Evolutionary conservation across 148 eudicot genomes (phyloP), one percentile per base, ranked within the genome.

Genomic region (Rhododendron kiyosumense): DNA sequence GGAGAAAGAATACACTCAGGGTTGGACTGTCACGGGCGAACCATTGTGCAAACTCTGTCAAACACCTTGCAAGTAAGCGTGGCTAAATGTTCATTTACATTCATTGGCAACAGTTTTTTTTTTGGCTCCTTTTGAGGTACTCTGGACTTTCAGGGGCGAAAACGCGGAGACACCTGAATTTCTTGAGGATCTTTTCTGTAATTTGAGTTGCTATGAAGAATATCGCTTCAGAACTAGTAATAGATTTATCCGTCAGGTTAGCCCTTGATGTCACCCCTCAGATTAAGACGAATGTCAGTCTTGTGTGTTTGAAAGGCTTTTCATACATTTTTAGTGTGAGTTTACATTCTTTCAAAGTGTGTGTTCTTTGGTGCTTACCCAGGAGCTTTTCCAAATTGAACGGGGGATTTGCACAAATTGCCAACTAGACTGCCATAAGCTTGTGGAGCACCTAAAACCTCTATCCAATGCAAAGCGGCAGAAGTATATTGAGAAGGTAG

Each of bases 11-110:
- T 90, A 93, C 76, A 36, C 87, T 57, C 99, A 95, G 86, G 96
- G 88, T 78, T 94, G 98, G 98, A 90, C 95, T 36, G 87, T 87
- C 45, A 86, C 69, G 51, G 92, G 90, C 67, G 95, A 95, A 90
- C 99, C 99, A 82, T 93, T 97, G 75, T 97, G 99, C 94, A 97
- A 94, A 86, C 94, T 94, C 67, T 97, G 99, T 91, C 96, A 94
- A 88, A 91, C 61, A 82, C 94, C 93, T 77, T 97, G 96, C 96
- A 87, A 71, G 99, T 97, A 87, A 90, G 94, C 90, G 71, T 85
- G 9, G 38, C 48, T n/a, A 74, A 12, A 82, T 10, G 67, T 9
- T 61, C 28, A 10, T 83, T 77, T 57, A 17, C 52, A 8, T 71
- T 71, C 30, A 30, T 30, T 30, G 76, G 11, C 81, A 32, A 52